Conservation (phyloP, 768 basidiomycete genomes). For the Panaeolus papilionaceus region DNA sequence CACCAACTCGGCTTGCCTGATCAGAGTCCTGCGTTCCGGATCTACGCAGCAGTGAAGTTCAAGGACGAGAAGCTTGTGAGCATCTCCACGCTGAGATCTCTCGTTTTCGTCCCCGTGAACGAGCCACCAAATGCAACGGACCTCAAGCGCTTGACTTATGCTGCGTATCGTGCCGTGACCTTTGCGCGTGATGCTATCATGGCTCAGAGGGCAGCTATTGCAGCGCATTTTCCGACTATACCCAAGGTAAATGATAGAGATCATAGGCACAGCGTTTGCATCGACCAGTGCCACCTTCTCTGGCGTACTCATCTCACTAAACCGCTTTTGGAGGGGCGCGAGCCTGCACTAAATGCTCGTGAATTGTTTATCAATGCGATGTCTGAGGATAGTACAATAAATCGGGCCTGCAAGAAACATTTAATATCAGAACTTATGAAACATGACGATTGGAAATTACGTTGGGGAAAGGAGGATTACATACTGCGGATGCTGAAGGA, state of each 20-base stretch:
- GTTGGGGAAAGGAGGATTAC: not conserved
- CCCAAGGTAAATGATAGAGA: no score
- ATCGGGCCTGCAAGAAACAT: not conserved
- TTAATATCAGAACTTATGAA: not conserved
- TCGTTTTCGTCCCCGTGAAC: not conserved
- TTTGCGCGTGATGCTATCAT: not conserved
- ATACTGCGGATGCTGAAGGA: not conserved
- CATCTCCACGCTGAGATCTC: not conserved
- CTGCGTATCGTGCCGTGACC: not conserved
- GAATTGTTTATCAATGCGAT: not conserved
- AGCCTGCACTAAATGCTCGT: not conserved
- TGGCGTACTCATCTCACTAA: no score
- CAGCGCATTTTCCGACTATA: not conserved
- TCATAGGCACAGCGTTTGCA: no score
- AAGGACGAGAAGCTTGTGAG: not conserved
- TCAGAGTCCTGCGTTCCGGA: not conserved
- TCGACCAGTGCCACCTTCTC: no score
- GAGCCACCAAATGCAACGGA: not conserved
- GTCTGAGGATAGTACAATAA: not conserved
- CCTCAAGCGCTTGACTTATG: not conserved
- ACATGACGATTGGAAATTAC: not conserved
- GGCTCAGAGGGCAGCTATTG: not conserved
- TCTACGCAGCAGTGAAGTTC: not conserved
- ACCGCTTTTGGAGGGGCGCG: no score
- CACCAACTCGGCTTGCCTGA: not conserved